Base-by-base conservation (phyloP, 768 basidiomycete species). In the Mycena polygramma region DNA sequence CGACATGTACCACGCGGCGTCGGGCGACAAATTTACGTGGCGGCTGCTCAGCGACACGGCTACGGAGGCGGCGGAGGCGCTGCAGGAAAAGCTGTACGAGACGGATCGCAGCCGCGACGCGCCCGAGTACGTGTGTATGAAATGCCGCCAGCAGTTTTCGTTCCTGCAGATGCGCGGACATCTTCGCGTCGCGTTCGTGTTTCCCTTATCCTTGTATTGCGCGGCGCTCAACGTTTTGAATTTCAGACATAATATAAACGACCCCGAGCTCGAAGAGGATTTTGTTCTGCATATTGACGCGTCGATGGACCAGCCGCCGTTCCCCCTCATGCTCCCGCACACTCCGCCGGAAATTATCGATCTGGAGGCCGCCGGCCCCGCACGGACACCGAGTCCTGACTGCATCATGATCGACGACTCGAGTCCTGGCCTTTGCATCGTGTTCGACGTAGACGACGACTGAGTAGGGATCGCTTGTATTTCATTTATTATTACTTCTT, bases 281-380 rank as follows among this genome's bases (percentile, higher is more conserved):
- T 77, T 73, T 52, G 66, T 62, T 15, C 61, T 75, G 46, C 59
- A 66, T 15, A 43, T 70, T 30, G 76, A 78, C 55, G 74, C 76
- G 22, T 71, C 74, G 48, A 75, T 77, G 67, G 65, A 68, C 57
- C 74, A 76, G 43, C 75, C 74, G 19, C 76, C 74, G 13, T 77
- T 75, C 45, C 49, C 70, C 26, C 54, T 77, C 22, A 59, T 70
- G 57, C 71, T 78, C n/a, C 77, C 74, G 10, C 68, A 57, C 19
- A 19, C n/a, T 13, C 22, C 26, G 36, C 71, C 67, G 19, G 64
- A 69, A 51, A 48, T 69, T 14, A 69, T 69, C 22, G 72, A 66
- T 20, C 36, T 73, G 17, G 13, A 7, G 7, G 53, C 57, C 17
- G 63, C 49, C 24, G 24, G 41, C 24, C 22, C 26, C 43, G 43